phyloP scores from a whole-genome alignment of 2,329 filamentous ascomycete species.

The Fusarium setosum region DNA sequence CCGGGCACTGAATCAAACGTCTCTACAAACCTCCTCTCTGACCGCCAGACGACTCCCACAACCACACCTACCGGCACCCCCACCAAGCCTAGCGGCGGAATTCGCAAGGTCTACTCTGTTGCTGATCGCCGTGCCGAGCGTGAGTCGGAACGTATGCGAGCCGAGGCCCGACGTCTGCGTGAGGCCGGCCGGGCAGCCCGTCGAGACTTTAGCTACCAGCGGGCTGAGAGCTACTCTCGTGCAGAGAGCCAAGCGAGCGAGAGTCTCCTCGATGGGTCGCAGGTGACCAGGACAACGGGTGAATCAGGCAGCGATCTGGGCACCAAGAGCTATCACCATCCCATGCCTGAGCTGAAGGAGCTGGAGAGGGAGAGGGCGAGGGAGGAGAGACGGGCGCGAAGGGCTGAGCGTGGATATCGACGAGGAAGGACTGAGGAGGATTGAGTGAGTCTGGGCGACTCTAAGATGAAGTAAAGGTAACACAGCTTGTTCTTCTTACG shows the following conservation, averaged over 20 bases:
- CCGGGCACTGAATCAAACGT: constrained; percentile 73
- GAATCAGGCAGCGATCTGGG: constrained; percentile 59
- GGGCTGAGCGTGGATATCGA: constrained; percentile 46
- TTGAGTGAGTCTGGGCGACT: constrained; percentile 31
- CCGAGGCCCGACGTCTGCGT: constrained; percentile 66
- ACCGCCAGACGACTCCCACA: constrained; percentile 68
- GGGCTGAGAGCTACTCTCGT: constrained; percentile 41
- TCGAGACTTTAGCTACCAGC: constrained; percentile 67
- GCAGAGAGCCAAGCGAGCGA: constrained; percentile 42
- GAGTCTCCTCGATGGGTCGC: constrained; percentile 48
- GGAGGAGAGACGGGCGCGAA: constrained; percentile 50
- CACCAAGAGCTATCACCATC: constrained; percentile 68
- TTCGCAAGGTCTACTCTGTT: constrained; percentile 72
- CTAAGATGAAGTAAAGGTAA: background rate
- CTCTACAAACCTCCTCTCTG: constrained; percentile 69
- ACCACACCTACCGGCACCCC: constrained; percentile 64
- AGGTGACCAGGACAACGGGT: constrained; percentile 51
- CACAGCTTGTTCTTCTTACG: background rate
- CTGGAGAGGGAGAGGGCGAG: constrained; percentile 47
- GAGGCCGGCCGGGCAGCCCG: constrained; percentile 61
- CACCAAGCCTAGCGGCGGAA: constrained; percentile 54
- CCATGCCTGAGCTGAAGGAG: constrained; percentile 63
- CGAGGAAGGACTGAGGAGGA: constrained; percentile 48
- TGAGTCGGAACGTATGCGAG: constrained; percentile 65
- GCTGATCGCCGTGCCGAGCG: constrained; percentile 64